These are phyloP conservation scores for Fusarium xylarioides DNA, from an alignment of 2,329 filamentous ascomycete genomes.

Conservation along the genomic window DNA sequence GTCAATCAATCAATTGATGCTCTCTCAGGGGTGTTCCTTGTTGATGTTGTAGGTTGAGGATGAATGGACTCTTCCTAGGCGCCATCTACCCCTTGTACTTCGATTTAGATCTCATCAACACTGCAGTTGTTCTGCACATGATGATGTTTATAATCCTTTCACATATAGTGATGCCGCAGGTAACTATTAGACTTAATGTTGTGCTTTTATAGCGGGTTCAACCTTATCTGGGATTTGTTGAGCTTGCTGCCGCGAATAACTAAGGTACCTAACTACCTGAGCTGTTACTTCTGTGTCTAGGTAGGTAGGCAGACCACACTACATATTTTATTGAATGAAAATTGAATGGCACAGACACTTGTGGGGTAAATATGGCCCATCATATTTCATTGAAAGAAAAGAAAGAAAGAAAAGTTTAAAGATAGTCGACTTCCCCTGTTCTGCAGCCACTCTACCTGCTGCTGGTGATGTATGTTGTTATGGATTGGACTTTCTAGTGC, in stretches of 20 bases:
- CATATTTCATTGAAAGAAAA: neutral
- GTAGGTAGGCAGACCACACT: neutral
- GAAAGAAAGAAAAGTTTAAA: neutral
- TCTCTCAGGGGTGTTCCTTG: slow-evolving; percentile 12
- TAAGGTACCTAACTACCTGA: neutral
- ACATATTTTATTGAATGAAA: neutral
- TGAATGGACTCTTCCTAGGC: slow-evolving; percentile 8
- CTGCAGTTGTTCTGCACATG: slow-evolving; percentile 15
- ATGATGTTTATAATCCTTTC: neutral
- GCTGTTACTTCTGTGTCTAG: neutral
- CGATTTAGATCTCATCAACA: slow-evolving; percentile 41
- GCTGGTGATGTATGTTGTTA: neutral
- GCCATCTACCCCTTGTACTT: slow-evolving; percentile 33
- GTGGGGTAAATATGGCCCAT: neutral
- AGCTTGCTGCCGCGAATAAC: neutral
- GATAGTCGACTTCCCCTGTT: slow-evolving; percentile 7
- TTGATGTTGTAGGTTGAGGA: neutral
- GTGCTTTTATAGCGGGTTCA: slow-evolving; percentile 22
- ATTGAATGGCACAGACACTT: neutral
- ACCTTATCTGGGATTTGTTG: slow-evolving; percentile 21
- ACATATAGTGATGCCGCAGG: neutral
- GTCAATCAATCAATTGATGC: slow-evolving; percentile 5
- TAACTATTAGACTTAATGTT: neutral
- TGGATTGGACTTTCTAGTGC: neutral
- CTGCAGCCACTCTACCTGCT: slow-evolving; percentile 42